A percentile compares a stretch with the other conserved stretches of the same genome.
Conservation (phyloP, 345 rosid species). For the thale cress (Arabidopsis thaliana) region DNA sequence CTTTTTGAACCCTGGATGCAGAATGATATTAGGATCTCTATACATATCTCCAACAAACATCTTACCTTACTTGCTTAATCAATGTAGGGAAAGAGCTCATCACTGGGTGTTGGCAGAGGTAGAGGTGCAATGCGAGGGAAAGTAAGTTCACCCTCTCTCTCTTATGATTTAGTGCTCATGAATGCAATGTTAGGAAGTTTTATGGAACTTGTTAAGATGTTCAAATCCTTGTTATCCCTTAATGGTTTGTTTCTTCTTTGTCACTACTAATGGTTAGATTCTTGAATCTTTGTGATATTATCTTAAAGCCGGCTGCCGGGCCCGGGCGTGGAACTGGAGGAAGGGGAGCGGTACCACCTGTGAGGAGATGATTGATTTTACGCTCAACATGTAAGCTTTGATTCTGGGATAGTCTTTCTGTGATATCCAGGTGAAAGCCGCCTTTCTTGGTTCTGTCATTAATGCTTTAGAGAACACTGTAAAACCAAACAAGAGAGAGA, state of each 20-base stretch:
- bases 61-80: slow-evolving; percentile 12
- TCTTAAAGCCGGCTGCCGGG: slow-evolving; percentile 71
- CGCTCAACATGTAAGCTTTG: slow-evolving; percentile 28
- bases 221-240: neutral
- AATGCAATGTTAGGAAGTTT: slow-evolving; percentile 19
- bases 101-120: slow-evolving; percentile 98
- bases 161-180: neutral
- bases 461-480: slow-evolving; percentile 36
- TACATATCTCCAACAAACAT: neutral
- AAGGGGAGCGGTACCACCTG: slow-evolving; percentile 82
- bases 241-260: slow-evolving; percentile 5
- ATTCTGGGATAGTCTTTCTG: slow-evolving; percentile 22
- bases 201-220: neutral
- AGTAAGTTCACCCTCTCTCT: slow-evolving; percentile 54
- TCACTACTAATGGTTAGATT: slow-evolving; percentile 28
- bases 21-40: neutral
- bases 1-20: slow-evolving; percentile 18
- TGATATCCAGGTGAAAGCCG: slow-evolving; percentile 14
- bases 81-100: slow-evolving; percentile 93
- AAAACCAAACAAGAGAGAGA: slow-evolving; percentile 34
- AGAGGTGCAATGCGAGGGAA: slow-evolving; percentile 98
- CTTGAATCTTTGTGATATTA: slow-evolving; percentile 4
- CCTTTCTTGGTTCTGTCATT: slow-evolving; percentile 34
- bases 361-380: slow-evolving; percentile 61
- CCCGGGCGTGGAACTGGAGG: slow-evolving; percentile 91